These are phyloP conservation scores for Candolleomyces efflorescens DNA, from an alignment of 768 basidiomycete species.

Conservation along the genomic window DNA sequence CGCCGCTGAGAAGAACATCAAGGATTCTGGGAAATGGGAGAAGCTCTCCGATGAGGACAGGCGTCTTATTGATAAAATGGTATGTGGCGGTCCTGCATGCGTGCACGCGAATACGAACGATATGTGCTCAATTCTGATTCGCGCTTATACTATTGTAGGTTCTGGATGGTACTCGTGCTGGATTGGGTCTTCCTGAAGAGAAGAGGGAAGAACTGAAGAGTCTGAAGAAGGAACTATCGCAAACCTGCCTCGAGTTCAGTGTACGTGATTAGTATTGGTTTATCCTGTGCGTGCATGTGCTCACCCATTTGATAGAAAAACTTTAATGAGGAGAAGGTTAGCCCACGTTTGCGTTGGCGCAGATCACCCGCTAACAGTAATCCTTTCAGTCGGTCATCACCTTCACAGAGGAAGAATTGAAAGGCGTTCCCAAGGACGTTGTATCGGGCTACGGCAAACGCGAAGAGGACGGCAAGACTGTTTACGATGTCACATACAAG, in stretches of 20 bases:
- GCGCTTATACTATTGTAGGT: too few species aligned
- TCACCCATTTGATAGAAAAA: slow-evolving; percentile 55
- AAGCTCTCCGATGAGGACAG: slow-evolving; percentile 62
- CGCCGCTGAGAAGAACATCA: slow-evolving; percentile 65
- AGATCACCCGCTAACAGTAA: neutral
- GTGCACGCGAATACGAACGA: neutral
- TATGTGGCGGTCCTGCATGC: slow-evolving; percentile 21
- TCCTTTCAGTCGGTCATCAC: slow-evolving; percentile 47
- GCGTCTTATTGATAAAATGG: slow-evolving; percentile 78
- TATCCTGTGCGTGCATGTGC: neutral
- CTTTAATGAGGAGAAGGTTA: slow-evolving; percentile 83
- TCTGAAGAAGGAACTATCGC: slow-evolving; percentile 75
- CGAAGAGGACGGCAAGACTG: slow-evolving; percentile 49
- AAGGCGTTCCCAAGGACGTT: slow-evolving; percentile 78
- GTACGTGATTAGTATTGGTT: slow-evolving; percentile 35
- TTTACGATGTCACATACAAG: slow-evolving; percentile 76
- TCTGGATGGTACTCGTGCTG: slow-evolving; percentile 75
- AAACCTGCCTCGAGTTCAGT: slow-evolving; percentile 73
- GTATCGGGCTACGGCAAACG: slow-evolving; percentile 72
- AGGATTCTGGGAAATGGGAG: slow-evolving; percentile 56
- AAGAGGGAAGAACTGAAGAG: slow-evolving; percentile 52
- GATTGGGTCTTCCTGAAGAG: slow-evolving; percentile 65
- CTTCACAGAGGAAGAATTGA: slow-evolving; percentile 70
- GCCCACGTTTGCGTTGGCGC: neutral
- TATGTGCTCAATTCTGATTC: neutral